Conservation (phyloP, 352 stramenopile genomes). For the Sclerospora graminicola region DNA sequence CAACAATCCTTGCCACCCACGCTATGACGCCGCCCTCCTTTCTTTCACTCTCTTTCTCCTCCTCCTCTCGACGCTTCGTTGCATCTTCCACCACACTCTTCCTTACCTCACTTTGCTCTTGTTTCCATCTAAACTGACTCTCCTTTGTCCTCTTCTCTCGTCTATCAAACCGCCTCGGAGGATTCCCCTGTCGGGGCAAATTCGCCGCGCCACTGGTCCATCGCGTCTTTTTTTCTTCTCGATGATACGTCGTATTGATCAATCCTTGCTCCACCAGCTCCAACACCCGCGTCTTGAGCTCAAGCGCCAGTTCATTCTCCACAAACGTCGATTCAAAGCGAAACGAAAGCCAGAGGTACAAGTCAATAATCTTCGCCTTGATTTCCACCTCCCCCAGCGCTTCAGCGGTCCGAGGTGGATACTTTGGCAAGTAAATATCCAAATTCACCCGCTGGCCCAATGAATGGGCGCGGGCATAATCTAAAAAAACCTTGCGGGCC, state of each 20-base stretch:
- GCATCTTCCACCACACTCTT: too few species aligned
- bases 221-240: conserved; percentile 29
- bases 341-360: conserved; percentile 91
- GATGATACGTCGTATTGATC: conserved; percentile 72
- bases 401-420: conserved; percentile 65
- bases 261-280: conserved; percentile 63
- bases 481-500: conserved; percentile 67
- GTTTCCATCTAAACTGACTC: too few species aligned
- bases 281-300: conserved; percentile 51
- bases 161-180: too few species aligned
- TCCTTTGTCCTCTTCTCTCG: too few species aligned
- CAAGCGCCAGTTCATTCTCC: conserved; percentile 50
- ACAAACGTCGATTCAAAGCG: conserved; percentile 86
- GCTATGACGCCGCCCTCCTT: too few species aligned
- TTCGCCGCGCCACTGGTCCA: conserved; percentile 18
- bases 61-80: too few species aligned
- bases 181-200: too few species aligned
- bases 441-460: conserved; percentile 65
- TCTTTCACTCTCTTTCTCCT: too few species aligned
- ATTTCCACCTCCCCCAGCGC: conserved; percentile 84
- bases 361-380: conserved; percentile 88
- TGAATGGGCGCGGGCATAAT: conserved; percentile 78
- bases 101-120: too few species aligned
- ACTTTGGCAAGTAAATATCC: conserved; percentile 66
- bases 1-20: too few species aligned